Evolutionary conservation across 441 rosid genomes (phyloP).

Genomic region (Populus hybrid): DNA sequence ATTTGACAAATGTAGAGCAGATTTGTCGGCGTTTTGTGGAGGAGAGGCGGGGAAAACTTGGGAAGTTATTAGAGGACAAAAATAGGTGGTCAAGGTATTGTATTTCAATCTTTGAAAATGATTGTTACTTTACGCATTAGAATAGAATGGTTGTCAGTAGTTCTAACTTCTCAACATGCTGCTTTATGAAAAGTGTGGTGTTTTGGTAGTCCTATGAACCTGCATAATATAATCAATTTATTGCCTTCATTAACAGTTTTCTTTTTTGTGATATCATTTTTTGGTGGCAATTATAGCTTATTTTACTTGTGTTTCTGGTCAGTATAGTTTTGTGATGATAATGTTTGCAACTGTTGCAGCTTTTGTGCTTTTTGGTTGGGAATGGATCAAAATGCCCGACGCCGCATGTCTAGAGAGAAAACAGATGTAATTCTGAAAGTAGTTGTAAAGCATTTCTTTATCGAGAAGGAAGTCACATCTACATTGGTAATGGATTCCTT

Average conservation of each 20-base stretch:
- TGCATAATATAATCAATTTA: not conserved
- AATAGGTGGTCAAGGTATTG: slow-evolving; percentile 89
- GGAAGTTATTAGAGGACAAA: slow-evolving; percentile 76
- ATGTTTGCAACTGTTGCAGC: slow-evolving; percentile 44
- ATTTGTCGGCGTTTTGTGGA: slow-evolving; percentile 84
- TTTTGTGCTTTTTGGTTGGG: slow-evolving; percentile 81
- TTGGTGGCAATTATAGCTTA: not conserved
- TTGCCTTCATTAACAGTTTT: not conserved
- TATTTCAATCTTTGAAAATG: not conserved
- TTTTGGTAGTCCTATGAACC: not conserved
- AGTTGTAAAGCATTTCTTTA: slow-evolving; percentile 82
- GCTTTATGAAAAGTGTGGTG: not conserved
- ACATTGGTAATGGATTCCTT: slow-evolving; percentile 98
- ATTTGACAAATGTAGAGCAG: slow-evolving; percentile 85
- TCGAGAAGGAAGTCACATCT: slow-evolving; percentile 96
- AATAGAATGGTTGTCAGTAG: not conserved
- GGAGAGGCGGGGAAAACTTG: slow-evolving; percentile 80
- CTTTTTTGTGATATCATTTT: not conserved
- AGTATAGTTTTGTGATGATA: slow-evolving; percentile 9
- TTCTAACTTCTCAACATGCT: not conserved
- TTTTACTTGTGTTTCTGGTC: not conserved
- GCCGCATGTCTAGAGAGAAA: slow-evolving; percentile 80
- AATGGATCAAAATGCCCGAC: slow-evolving; percentile 68
- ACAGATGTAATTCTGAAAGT: slow-evolving; percentile 72
- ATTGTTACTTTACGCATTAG: not conserved